Evolutionary conservation across 2,329 filamentous ascomycete species (phyloP).

Genomic region (Phialophora verrucosa): DNA sequence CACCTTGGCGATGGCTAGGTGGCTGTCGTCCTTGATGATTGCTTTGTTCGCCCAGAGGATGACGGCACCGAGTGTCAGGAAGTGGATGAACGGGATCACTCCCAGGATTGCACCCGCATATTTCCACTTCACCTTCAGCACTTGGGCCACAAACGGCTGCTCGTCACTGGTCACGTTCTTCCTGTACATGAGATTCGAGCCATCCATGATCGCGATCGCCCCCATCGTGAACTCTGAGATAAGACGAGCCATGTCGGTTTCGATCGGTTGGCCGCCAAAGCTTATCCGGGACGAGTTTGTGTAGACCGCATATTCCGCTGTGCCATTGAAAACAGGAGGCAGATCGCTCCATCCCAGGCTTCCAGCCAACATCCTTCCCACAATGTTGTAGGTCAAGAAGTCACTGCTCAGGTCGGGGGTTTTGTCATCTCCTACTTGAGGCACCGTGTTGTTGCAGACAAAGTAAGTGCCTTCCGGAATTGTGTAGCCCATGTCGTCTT

Average conservation of each 20-base stretch:
- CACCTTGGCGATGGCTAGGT: constrained; percentile 36
- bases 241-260: constrained; percentile 23
- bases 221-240: constrained; percentile 34
- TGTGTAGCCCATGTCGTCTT: constrained; percentile 12
- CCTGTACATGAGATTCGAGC: constrained; percentile 16
- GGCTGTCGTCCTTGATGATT: constrained; percentile 38
- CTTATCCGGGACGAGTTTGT: constrained; percentile 27
- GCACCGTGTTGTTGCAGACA: constrained; percentile 36
- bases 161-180: constrained; percentile 76
- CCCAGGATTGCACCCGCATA: constrained; percentile 33
- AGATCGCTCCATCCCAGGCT: constrained; percentile 33
- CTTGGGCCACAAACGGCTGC: constrained; percentile 81
- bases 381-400: constrained; percentile 20
- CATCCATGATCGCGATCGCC: constrained; percentile 30
- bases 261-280: constrained; percentile 17
- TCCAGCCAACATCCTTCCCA: constrained; percentile 35
- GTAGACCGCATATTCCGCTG: constrained; percentile 26
- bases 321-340: constrained; percentile 17
- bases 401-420: constrained; percentile 15
- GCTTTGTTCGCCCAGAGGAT: constrained; percentile 38
- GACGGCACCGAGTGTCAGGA: constrained; percentile 32
- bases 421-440: constrained; percentile 21
- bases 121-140: constrained; percentile 77
- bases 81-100: constrained; percentile 35
- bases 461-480: constrained; percentile 28